Evolutionary conservation across 1,284 basidiomycete species (phyloP).

Genomic region (Fomitopsis palustris): DNA sequence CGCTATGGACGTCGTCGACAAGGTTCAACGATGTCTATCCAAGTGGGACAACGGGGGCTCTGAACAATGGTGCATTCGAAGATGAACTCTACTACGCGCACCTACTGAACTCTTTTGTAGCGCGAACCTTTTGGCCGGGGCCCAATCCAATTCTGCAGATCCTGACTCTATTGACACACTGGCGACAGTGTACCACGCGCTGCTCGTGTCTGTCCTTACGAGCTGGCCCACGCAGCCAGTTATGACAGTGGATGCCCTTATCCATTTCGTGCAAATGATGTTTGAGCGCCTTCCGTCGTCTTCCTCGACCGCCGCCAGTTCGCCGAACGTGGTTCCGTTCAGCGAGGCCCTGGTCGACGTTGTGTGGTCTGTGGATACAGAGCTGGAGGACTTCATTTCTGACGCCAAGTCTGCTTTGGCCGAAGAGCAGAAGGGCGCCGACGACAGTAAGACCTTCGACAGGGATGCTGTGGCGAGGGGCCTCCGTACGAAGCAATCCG

Average conservation of each 20-base stretch:
- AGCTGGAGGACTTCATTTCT: slow-evolving; percentile 64
- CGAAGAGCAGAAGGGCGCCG: slow-evolving; percentile 16
- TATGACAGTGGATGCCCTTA: slow-evolving; percentile 46
- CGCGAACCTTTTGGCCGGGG: slow-evolving; percentile 51
- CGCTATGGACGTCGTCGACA: slow-evolving; percentile 28
- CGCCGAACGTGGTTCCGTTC: slow-evolving; percentile 42
- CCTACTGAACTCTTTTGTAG: slow-evolving; percentile 31
- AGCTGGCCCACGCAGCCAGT: slow-evolving; percentile 48
- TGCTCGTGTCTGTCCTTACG: slow-evolving; percentile 53
- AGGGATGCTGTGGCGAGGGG: slow-evolving; percentile 31
- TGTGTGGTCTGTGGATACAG: slow-evolving; percentile 74
- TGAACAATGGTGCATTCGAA: slow-evolving; percentile 48
- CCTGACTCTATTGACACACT: slow-evolving; percentile 49
- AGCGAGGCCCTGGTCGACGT: slow-evolving; percentile 73
- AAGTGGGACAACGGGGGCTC: slow-evolving; percentile 58
- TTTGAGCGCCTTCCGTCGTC: slow-evolving; percentile 62
- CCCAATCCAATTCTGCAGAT: slow-evolving; percentile 55
- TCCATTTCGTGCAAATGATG: slow-evolving; percentile 61
- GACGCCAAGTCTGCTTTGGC: slow-evolving; percentile 47
- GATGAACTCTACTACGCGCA: background rate
- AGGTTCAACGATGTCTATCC: slow-evolving; percentile 24
- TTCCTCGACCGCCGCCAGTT: slow-evolving; percentile 37
- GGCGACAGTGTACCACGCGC: slow-evolving; percentile 61
- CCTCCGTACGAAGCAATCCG: slow-evolving; percentile 44
- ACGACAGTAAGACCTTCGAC: slow-evolving; percentile 10